These are phyloP conservation scores for Botrytis fabae DNA, from an alignment of 2,329 filamentous ascomycete genomes.

Conservation along the genomic window DNA sequence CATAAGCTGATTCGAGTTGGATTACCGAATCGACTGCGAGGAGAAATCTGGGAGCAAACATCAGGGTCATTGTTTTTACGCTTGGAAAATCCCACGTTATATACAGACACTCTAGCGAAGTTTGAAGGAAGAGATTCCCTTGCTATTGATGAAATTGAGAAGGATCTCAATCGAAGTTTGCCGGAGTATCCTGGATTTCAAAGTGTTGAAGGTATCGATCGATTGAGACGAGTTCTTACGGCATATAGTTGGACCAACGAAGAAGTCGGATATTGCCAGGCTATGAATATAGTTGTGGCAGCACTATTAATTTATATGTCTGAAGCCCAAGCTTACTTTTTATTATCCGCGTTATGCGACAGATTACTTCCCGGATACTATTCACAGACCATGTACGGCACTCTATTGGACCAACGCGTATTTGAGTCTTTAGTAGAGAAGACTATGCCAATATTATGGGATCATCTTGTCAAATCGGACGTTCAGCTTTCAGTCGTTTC, in stretches of 20 bases:
- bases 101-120: slow-evolving; percentile 79
- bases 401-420: slow-evolving; percentile 91
- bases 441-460: slow-evolving; percentile 98
- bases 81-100: slow-evolving; percentile 81
- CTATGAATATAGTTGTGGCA: slow-evolving; percentile 99
- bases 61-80: slow-evolving; percentile 89
- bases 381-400: slow-evolving; percentile 98
- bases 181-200: slow-evolving; percentile 98
- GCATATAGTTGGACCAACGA: slow-evolving; percentile 97
- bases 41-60: slow-evolving; percentile 94
- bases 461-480: slow-evolving; percentile 94
- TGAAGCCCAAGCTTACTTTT: slow-evolving; percentile 91
- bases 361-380: slow-evolving; percentile 94
- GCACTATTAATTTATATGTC: slow-evolving; percentile 99
- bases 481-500: slow-evolving; percentile 97
- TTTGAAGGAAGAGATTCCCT: slow-evolving; percentile 84
- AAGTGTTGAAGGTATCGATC: slow-evolving; percentile 89
- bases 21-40: slow-evolving; percentile 85
- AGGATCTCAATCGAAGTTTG: slow-evolving; percentile 92
- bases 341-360: slow-evolving; percentile 89
- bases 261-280: slow-evolving; percentile 97
- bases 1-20: slow-evolving; percentile 97
- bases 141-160: slow-evolving; percentile 98
- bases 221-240: slow-evolving; percentile 85
- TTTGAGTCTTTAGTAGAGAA: slow-evolving; percentile 98